Conservation (phyloP, 2,329 filamentous ascomycete genomes). For the Aureobasidium pullulans region DNA sequence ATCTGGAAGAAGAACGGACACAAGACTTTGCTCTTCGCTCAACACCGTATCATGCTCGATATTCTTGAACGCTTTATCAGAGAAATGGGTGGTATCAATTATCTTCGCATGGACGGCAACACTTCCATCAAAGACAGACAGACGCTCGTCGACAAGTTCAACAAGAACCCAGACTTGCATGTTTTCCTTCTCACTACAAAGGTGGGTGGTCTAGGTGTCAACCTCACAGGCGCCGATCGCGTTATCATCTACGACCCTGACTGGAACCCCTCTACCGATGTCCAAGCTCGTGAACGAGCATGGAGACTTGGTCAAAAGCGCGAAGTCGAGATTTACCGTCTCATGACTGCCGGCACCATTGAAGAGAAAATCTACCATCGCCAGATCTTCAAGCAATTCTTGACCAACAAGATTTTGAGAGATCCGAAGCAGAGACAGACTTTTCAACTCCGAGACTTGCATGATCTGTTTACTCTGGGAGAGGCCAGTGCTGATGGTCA, state of each 20-base stretch:
- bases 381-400: conserved; percentile 96
- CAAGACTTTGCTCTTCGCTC: conserved; percentile 87
- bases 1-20: conserved; percentile 90
- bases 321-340: conserved; percentile 88
- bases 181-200: conserved; percentile 93
- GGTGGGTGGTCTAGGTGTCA: conserved; percentile 88
- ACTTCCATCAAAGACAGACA: conserved; percentile 88
- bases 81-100: conserved; percentile 61
- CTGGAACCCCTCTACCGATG: conserved; percentile 95
- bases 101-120: conserved; percentile 86
- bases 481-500: conserved; percentile 55
- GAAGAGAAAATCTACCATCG: conserved; percentile 99
- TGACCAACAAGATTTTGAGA: conserved; percentile 91
- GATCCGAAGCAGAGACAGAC: conserved; percentile 90
- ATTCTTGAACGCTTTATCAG: conserved; percentile 79
- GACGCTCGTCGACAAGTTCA: conserved; percentile 85
- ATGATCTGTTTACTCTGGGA: conserved; percentile 82
- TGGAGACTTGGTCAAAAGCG: conserved; percentile 94
- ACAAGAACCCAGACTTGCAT: conserved; percentile 68
- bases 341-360: conserved; percentile 98
- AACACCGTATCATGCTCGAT: conserved; percentile 91
- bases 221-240: conserved; percentile 86
- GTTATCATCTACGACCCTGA: conserved; percentile 98
- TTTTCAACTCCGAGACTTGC: conserved; percentile 81
- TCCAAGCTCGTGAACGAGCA: conserved; percentile 89